Evolutionary conservation across 352 stramenopile genomes (phyloP), one percentile per base, ranked within the genome.

Genomic region (Globisporangium spiculum): DNA sequence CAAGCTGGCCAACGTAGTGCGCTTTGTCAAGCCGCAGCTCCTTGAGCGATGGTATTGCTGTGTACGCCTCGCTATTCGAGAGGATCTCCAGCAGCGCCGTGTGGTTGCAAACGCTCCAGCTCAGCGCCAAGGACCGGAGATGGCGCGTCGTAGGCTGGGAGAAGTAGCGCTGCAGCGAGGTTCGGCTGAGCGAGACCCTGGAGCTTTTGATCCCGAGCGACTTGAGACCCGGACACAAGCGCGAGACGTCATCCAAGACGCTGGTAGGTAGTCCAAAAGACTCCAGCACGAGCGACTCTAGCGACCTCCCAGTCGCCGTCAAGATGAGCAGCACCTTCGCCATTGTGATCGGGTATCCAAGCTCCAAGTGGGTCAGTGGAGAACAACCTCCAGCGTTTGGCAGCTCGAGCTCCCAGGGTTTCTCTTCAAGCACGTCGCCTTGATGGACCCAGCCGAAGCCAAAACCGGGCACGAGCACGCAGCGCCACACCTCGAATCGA

Each of bases 371-470:
- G 1, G 27, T 60, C 30, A 60, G 27, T 8, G 54, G 27, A 44
- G 54, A 60, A 18, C 4, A 8, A 27, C 27, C 54, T 26, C 18
- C 7, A 18, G 3, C 1, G 4, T 14, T 8, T 6, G n/a, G 3
- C 10, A 26, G 2, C 54, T 60, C 54, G 44, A 20, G 54, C 7
- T 26, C 14, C 54, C 54, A 60, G 2, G 20, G 27, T 20, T 27
- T 60, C 9, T 60, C 27, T 44, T 60, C 27, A 12, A 32, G 54
- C 4, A 67, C 38, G 52, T 60, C 36, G 36, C 32, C 4, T 14
- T 46, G 22, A 24, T 59, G 52, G 7, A 62, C 52, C 63, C 63
- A 67, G 22, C 63, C 63, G 9, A 67, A 56, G 14, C 63, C 63
- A 32, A 62, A 55, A 4, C 63, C 63, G 8, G 63, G 52, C 14